These are phyloP conservation scores for Thuidium tamariscinum DNA, from an alignment of 225 moss, liverwort and hornwort species.

Conservation along the genomic window DNA sequence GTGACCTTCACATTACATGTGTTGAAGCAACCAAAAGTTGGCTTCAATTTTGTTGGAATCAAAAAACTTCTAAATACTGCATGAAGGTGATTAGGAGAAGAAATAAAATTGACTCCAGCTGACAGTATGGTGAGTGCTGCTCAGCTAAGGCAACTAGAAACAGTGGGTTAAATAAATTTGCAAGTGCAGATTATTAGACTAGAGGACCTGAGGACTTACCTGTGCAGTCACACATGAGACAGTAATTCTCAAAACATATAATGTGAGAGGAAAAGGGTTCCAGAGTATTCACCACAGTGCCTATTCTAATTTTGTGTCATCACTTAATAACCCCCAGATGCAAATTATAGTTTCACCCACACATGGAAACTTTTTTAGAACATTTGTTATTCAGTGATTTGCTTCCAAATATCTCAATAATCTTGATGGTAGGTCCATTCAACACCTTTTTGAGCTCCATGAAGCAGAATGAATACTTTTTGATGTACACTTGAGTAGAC, in stretches of 20 bases:
- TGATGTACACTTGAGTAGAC: neutral
- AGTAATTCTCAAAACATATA: neutral
- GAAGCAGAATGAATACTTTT: neutral
- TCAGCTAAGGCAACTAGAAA: neutral
- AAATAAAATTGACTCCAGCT: neutral
- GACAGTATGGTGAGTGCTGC: neutral
- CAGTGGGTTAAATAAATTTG: neutral
- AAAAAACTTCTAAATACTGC: neutral
- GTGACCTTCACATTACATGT: neutral
- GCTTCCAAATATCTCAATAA: neutral
- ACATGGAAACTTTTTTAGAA: too few species aligned
- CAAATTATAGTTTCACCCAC: neutral
- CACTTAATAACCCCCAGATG: neutral
- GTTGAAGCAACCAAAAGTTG: too few species aligned
- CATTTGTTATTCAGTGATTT: neutral
- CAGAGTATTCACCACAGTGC: neutral
- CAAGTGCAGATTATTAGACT: neutral
- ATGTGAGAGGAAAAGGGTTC: too few species aligned
- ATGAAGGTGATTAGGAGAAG: too few species aligned
- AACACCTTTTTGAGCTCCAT: neutral
- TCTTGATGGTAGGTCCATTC: neutral
- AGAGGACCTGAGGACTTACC: neutral
- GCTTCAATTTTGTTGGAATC: neutral
- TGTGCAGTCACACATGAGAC: neutral
- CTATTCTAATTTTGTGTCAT: neutral